Percentiles rank a stretch among this genome's conserved stretches.
phyloP scores from a whole-genome alignment of 805 yeast genomes.

The Sugiyamaella chiloensis region DNA sequence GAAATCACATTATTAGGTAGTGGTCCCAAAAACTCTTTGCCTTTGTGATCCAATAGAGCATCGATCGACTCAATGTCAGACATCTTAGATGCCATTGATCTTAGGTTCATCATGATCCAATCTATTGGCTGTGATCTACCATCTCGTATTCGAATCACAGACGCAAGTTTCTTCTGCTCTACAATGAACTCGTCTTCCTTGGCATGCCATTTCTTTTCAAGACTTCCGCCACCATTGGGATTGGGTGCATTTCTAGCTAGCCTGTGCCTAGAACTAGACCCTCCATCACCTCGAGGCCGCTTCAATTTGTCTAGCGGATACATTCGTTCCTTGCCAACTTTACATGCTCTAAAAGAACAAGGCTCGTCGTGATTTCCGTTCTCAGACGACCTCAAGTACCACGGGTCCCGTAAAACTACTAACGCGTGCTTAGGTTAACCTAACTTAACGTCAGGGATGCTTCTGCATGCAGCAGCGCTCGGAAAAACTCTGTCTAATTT shows the following conservation, averaged over 20 bases:
- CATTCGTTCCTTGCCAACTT: no score
- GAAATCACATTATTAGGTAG: slow-evolving; percentile 22
- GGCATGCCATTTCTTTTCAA: slow-evolving; percentile 26
- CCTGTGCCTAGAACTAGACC: not conserved
- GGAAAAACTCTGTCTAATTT: no score
- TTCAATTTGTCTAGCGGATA: no score
- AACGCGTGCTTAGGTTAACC: no score
- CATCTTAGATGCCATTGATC: slow-evolving; percentile 11
- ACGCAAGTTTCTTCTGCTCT: slow-evolving; percentile 30
- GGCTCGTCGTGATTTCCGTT: no score
- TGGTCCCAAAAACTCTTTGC: slow-evolving; percentile 20
- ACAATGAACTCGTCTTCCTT: slow-evolving; percentile 31
- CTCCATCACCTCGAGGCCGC: no score
- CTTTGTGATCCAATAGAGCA: slow-evolving; percentile 14
- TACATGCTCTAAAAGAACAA: no score
- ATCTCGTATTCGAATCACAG: slow-evolving; percentile 30
- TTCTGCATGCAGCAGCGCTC: no score
- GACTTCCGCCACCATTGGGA: not conserved
- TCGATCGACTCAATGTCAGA: slow-evolving; percentile 20
- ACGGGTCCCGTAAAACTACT: no score
- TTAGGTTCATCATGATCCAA: slow-evolving; percentile 21
- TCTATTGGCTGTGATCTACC: slow-evolving; percentile 28
- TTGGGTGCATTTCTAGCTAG: not conserved
- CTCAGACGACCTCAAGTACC: no score
- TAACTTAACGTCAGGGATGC: no score